These are phyloP conservation scores for Melastoma candidum DNA, from an alignment of 441 rosid genomes.

Conservation along the genomic window DNA sequence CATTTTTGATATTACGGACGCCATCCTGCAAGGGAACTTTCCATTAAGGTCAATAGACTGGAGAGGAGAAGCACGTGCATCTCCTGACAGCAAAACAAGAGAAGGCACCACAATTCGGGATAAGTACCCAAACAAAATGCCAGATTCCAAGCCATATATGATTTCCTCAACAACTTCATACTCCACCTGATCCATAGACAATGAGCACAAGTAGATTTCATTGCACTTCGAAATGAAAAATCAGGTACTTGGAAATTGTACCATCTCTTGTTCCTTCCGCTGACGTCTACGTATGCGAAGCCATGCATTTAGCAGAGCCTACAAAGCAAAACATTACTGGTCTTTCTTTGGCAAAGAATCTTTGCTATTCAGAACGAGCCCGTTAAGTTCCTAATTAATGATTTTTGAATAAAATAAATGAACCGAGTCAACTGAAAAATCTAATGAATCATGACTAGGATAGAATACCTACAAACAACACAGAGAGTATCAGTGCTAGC, in stretches of 20 bases:
- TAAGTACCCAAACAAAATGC: constrained; percentile 80
- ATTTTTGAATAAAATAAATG: no score
- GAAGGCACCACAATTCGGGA: constrained; percentile 8
- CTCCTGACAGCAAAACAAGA: not conserved
- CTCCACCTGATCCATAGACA: constrained; percentile 48
- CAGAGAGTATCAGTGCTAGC: constrained; percentile 59
- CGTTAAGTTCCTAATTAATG: no score
- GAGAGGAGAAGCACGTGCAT: not conserved
- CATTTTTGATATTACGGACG: constrained; percentile 96
- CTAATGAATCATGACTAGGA: constrained; percentile 24
- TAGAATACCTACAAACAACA: constrained; percentile 98
- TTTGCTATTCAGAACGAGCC: no score
- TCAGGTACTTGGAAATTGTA: constrained; percentile 16
- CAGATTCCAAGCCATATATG: constrained; percentile 92
- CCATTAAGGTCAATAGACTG: not conserved
- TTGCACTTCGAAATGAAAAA: not conserved
- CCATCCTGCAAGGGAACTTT: constrained; percentile 52
- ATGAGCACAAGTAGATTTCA: not conserved
- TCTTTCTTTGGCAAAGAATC: no score
- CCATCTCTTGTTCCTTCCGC: constrained; percentile 81
- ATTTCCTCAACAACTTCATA: constrained; percentile 98
- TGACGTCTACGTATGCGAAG: constrained; percentile 76
- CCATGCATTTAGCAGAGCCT: constrained; percentile 89
- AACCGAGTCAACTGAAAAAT: not conserved
- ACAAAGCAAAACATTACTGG: not conserved